Evolutionary conservation across 352 stramenopile genomes (phyloP).

Genomic region (Blastocystis sp.): DNA sequence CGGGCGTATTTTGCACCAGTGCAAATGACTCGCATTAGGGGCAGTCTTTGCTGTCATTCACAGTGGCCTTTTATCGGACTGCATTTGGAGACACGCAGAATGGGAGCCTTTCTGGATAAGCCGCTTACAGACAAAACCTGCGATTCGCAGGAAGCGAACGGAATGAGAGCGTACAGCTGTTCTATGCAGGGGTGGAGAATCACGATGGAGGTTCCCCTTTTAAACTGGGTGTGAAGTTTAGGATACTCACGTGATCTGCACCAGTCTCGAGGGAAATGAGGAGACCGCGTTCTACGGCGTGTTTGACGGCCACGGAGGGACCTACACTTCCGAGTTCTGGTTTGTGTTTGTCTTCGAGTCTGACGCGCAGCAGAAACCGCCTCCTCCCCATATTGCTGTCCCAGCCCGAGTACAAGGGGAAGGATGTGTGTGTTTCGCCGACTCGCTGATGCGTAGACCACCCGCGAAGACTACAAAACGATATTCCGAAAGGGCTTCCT

Average conservation of each 20-base stretch:
- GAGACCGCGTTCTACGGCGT: conserved; percentile 71
- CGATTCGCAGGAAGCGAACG: conserved; percentile 58
- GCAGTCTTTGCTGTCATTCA: background rate
- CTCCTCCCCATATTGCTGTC: conserved; percentile 47
- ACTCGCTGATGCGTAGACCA: conserved; percentile 24
- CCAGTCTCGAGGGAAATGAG: conserved; percentile 63
- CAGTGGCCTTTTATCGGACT: background rate
- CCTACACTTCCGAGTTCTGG: conserved; percentile 67
- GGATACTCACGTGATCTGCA: conserved; percentile 71
- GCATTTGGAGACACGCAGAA: conserved; percentile 34
- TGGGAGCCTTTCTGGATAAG: conserved; percentile 73
- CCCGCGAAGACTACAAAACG: conserved; percentile 52
- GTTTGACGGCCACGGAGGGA: conserved; percentile 73
- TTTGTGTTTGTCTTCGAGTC: background rate
- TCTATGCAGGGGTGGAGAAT: conserved; percentile 74
- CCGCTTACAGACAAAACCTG: conserved; percentile 71
- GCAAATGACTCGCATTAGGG: conserved; percentile 16
- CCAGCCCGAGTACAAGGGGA: conserved; percentile 67
- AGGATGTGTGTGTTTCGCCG: conserved; percentile 37
- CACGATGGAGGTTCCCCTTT: conserved; percentile 71
- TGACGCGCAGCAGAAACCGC: conserved; percentile 37
- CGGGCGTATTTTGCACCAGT: background rate
- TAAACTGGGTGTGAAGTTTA: background rate
- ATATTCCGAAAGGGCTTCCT: conserved; percentile 69
- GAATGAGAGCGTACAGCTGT: conserved; percentile 70